Percentiles rank a stretch among this genome's conserved stretches.
These are phyloP conservation scores for Fagus sylvatica DNA, from an alignment of 306 rosid genomes.

Conservation along the genomic window DNA sequence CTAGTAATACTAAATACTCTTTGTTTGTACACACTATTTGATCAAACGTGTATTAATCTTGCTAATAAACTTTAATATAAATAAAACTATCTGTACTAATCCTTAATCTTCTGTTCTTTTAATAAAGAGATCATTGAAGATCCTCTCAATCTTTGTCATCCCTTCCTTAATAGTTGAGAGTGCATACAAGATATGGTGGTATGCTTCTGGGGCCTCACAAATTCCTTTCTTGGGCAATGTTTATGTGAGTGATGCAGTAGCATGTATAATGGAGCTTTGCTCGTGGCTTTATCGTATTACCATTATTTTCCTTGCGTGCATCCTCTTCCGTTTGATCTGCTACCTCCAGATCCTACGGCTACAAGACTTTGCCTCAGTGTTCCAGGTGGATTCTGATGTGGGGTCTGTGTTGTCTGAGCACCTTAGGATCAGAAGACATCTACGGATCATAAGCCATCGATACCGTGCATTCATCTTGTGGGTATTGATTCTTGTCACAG, in stretches of 20 bases:
- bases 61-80: too few species aligned
- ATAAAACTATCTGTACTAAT: neutral
- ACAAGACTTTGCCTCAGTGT: conserved; percentile 63
- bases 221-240: conserved; percentile 77
- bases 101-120: neutral
- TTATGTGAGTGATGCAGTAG: conserved; percentile 59
- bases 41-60: too few species aligned
- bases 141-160: conserved; percentile 51
- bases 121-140: conserved; percentile 62
- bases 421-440: conserved; percentile 74
- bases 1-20: too few species aligned
- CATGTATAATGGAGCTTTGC: conserved; percentile 67
- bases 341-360: conserved; percentile 83
- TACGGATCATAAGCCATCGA: conserved; percentile 84
- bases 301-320: conserved; percentile 72
- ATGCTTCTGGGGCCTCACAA: conserved; percentile 75
- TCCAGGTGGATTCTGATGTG: conserved; percentile 77
- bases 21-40: too few species aligned
- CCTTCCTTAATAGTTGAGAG: conserved; percentile 74
- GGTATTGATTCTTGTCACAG: conserved; percentile 56
- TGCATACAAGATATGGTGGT: conserved; percentile 97
- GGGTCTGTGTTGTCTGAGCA: conserved; percentile 74
- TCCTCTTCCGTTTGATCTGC: conserved; percentile 87
- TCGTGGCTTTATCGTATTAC: conserved; percentile 87
- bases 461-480: conserved; percentile 66